These are phyloP conservation scores for Talaromyces borbonicus DNA, from an alignment of 495 filamentous ascomycete genomes.

Conservation along the genomic window DNA sequence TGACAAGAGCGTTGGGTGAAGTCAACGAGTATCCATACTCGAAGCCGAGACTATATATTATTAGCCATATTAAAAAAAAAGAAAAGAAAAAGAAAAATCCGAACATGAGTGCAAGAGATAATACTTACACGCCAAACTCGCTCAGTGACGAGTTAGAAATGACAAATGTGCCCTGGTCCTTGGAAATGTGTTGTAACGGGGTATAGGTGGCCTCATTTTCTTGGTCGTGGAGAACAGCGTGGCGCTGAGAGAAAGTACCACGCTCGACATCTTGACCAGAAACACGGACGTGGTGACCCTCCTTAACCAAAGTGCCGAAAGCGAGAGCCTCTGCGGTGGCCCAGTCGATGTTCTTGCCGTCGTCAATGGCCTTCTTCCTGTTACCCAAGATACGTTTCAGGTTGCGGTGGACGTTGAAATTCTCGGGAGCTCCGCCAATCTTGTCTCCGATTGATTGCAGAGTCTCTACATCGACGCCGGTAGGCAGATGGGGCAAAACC, in stretches of 20 bases:
- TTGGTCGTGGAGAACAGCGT: slow-evolving; percentile 96
- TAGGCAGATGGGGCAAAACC: slow-evolving; percentile 85
- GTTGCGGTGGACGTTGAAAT: slow-evolving; percentile 84
- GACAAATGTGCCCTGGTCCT: slow-evolving; percentile 87
- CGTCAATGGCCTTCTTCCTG: slow-evolving; percentile 84
- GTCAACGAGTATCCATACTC: slow-evolving; percentile 98
- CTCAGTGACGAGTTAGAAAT: slow-evolving; percentile 96
- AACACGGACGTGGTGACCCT: slow-evolving; percentile 93
- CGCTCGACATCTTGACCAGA: slow-evolving; percentile 98
- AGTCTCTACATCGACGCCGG: slow-evolving; percentile 58
- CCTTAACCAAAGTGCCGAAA: slow-evolving; percentile 79
- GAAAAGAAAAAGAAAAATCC: background rate
- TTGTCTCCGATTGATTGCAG: slow-evolving; percentile 70
- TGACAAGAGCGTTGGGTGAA: slow-evolving; percentile 90
- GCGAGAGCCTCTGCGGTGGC: slow-evolving; percentile 93
- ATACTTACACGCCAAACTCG: slow-evolving; percentile 73
- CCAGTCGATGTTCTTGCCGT: slow-evolving; percentile 96
- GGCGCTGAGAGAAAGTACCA: slow-evolving; percentile 98
- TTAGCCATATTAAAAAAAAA: slow-evolving; percentile 13
- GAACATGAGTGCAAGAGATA: too few species aligned
- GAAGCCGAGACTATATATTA: slow-evolving; percentile 64
- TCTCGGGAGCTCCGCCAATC: slow-evolving; percentile 68
- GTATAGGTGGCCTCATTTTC: slow-evolving; percentile 87
- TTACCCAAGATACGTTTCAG: slow-evolving; percentile 89
- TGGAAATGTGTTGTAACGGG: slow-evolving; percentile 76